Base-by-base conservation (phyloP, 1,284 basidiomycete species). In the Leccinum laetum region DNA sequence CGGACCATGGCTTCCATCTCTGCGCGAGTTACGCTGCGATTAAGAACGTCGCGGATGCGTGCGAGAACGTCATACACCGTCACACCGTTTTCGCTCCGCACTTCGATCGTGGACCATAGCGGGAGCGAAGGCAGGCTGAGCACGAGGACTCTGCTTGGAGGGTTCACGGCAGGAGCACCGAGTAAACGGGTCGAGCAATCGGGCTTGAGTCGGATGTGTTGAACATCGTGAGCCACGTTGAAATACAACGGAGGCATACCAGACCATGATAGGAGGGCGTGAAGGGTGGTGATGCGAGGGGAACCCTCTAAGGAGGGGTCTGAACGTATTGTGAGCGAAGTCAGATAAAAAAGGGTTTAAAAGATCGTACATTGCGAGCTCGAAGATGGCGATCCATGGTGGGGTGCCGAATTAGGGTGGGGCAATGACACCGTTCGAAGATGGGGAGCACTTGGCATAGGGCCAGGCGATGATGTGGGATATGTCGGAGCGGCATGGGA, bases 91-190 rank as follows among this genome's bases (percentile, higher is more conserved):
- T 67, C 58, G 46, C 77, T 78, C 41, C 67, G 64, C 41, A 75
- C 77, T 57, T 78, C 77, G 65, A 78, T 65, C 69, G 70, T 67
- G 11, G 68, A 67, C 74, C 74, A 77, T 39, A 61, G 64, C 0
- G 76, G 74, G 49, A 74, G 68, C 24, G 55, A 64, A 7, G 74
- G 61, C 11, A 75, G 32, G 29, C 57, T 70, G 41, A 75, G 68
- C 2, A 66, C 58, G 29, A 78, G 63, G 13, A 3, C 56, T 8
- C 65, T 65, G 46, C 68, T 61, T 7, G 52, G 14, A 3, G 75
- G 74, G n/a, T 73, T 52, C 39, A 75, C 37, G 2, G 77, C 77
- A 21, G 67, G 68, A 2, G 61, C 67, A 60, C 67, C 63, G 2
- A 78, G 67, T n/a, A 67, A 59, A 46, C 52, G 65, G 44, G 66